phyloP scores from a whole-genome alignment of 2,329 filamentous ascomycete genomes.

The Hypoxylon sp. region DNA sequence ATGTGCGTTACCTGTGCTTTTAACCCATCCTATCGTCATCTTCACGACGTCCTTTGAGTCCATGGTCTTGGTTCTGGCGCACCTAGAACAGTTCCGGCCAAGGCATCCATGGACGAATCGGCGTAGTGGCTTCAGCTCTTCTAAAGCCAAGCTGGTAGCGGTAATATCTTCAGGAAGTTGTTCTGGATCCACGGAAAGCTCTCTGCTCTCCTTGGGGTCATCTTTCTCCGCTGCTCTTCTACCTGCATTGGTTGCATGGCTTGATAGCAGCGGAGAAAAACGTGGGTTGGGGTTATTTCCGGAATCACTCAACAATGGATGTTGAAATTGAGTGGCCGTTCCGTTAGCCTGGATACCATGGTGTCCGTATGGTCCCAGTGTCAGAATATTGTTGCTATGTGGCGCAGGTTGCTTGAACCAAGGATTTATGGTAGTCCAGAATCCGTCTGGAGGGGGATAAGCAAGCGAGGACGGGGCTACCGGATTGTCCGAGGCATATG shows the following conservation, averaged over 20 bases:
- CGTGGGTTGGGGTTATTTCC: neutral
- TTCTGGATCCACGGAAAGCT: conserved; percentile 18
- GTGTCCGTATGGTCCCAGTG: neutral
- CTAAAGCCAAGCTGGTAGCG: neutral
- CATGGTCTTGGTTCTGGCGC: conserved; percentile 15
- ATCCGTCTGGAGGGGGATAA: neutral
- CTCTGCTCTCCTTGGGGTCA: conserved; percentile 12
- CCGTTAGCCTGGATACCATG: neutral
- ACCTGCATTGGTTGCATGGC: neutral
- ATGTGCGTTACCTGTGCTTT: conserved; percentile 5
- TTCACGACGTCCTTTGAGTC: conserved; percentile 16
- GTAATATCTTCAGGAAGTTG: conserved; percentile 4
- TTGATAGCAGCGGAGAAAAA: neutral
- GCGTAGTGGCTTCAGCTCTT: conserved; percentile 22
- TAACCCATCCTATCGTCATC: conserved; percentile 28
- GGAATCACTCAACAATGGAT: neutral
- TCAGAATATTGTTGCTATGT: neutral
- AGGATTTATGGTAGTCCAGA: neutral
- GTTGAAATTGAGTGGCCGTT: neutral
- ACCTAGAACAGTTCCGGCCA: conserved; percentile 23
- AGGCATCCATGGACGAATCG: conserved; percentile 21
- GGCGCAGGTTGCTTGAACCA: neutral
- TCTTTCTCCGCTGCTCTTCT: conserved; percentile 6
- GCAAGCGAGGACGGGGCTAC: neutral
- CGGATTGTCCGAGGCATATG: neutral